Evolutionary conservation across 306 rosid species (phyloP), one percentile per base, ranked within the genome.

Genomic region (Lagenaria siceraria): DNA sequence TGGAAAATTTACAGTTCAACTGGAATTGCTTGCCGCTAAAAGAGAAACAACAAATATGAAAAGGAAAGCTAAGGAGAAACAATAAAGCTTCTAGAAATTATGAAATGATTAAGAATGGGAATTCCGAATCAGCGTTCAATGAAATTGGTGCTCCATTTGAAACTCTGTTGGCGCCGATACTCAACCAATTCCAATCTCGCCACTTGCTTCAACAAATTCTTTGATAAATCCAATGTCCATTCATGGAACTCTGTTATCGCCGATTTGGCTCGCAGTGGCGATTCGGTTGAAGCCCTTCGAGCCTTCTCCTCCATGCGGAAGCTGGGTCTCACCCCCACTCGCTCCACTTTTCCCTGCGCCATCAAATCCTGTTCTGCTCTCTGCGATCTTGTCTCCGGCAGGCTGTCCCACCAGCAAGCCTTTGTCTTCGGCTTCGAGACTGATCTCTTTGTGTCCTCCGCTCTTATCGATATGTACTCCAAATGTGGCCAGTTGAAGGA

Each of bases 251-350:
- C 90, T 7, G 76, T 91, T 66, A 91, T 93, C 46, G 89, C 91
- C 25, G 97, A 93, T 71, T 84, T 91, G 77, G 92, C 97, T 51
- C 90, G 98, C 46, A 54, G 85, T 54, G 96, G 98, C 61, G 87
- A 89, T 74, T 91, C 92, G 7, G 22, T 86, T 8, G 93, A 93
- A 74, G 88, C 98, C 31, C 93, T 93, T 55, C 77, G 86, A 9
- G 97, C 97, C n/a, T 91, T 93, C 80, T 85, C 81, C 5, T 90
- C 89, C 24, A 83, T 88, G 96, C 96, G 97, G 7, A 93, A 80
- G 89, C 96, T 90, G 40, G 88, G 88, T 55, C 90, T 93, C 60
- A 51, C 25, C 27, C 97, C 96, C 29, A 86, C 78, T 80, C 90
- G 90, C 76, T 87, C 93, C 81, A 75, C 92, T 24, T 88, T 91